phyloP scores from a whole-genome alignment of 345 rosid species.

The Hibiscus tridactylites region DNA sequence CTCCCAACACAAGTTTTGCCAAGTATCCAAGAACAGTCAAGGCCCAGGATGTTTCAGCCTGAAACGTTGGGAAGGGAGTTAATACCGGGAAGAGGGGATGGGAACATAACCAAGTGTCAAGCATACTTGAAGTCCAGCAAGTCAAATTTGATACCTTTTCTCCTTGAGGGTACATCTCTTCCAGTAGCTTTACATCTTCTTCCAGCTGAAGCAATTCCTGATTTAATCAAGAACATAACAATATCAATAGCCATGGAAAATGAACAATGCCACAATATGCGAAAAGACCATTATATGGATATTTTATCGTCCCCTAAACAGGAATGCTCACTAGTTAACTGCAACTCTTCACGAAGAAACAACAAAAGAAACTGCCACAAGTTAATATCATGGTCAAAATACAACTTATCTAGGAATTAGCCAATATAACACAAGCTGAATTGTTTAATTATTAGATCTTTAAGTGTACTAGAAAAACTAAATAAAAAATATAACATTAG shows the following conservation, averaged over 20 bases:
- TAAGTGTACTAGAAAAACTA: neutral
- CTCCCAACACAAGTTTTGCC: conserved; percentile 80
- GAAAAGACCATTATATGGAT: neutral
- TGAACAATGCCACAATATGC: neutral
- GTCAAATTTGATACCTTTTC: conserved; percentile 54
- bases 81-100: neutral
- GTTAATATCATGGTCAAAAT: neutral
- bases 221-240: conserved; percentile 11
- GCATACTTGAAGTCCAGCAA: neutral
- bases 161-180: conserved; percentile 98
- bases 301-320: neutral
- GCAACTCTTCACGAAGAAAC: neutral
- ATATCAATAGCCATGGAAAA: conserved; percentile 7
- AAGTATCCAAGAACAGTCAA: conserved; percentile 87
- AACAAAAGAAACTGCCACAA: neutral
- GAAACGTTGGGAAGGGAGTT: conserved; percentile 20
- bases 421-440: neutral
- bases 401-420: neutral
- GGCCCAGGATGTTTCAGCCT: conserved; percentile 99
- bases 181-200: conserved; percentile 94
- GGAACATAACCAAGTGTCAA: no score
- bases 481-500: conserved; percentile 1
- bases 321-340: neutral
- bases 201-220: conserved; percentile 91
- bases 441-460: neutral